Evolutionary conservation across 768 basidiomycete species (phyloP).

Genomic region (Termitomyces sp.): DNA sequence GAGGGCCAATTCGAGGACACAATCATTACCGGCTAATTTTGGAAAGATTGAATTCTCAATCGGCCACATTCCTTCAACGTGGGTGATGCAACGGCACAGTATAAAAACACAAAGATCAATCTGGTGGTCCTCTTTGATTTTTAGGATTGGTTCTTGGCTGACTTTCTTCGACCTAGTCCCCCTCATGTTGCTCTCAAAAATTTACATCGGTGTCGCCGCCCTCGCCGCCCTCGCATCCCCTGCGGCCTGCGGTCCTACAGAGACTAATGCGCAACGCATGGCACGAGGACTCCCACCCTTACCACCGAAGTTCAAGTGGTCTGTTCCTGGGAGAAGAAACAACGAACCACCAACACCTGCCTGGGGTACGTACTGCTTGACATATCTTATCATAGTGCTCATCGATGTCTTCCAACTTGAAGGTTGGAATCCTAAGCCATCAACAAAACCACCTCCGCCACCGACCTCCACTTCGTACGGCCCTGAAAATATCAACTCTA

Average conservation of each 20-base stretch:
- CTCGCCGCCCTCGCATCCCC: conserved; percentile 20
- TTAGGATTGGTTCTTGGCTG: background rate
- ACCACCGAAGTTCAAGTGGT: conserved; percentile 30
- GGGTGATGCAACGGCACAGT: conserved; percentile 2
- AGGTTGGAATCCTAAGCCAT: conserved; percentile 16
- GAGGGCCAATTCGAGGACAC: background rate
- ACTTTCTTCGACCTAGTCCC: background rate
- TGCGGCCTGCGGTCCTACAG: conserved; percentile 18
- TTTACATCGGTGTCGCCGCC: conserved; percentile 19
- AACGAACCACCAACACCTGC: conserved; percentile 22
- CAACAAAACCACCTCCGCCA: conserved; percentile 16
- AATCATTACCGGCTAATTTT: conserved; percentile 1
- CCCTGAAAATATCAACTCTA: background rate
- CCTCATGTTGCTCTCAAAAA: conserved; percentile 18
- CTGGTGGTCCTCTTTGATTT: background rate
- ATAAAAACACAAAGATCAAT: conserved; percentile 3
- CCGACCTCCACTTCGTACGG: conserved; percentile 27
- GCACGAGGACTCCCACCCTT: conserved; percentile 42
- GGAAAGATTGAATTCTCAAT: background rate
- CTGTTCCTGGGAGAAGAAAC: conserved; percentile 22
- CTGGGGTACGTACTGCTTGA: conserved; percentile 16
- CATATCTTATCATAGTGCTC: background rate
- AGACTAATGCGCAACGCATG: conserved; percentile 41
- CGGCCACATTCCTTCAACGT: conserved; percentile 3
- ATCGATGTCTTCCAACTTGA: background rate